Base-by-base conservation (phyloP, 78 protist species). In the Protostelium mycophagum region DNA sequence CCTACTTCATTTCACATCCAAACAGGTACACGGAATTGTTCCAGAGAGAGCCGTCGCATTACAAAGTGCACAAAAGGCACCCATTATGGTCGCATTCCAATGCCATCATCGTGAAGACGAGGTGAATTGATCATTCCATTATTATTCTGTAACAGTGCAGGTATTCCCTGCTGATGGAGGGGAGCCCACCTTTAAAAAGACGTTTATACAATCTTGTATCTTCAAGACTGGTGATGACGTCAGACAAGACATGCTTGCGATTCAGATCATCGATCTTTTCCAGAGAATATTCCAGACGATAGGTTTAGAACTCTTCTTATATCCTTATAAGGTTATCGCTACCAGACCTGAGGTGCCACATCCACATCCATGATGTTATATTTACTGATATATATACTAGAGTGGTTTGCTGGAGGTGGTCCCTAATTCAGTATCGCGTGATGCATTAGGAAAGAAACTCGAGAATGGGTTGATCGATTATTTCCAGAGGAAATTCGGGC, bases 181-280 rank as follows among this genome's bases (percentile, higher is more conserved):
- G 16, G 73, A 51, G 73, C 73, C 16, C 31, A 16, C 31, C 73
- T 51, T 25, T 16, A 51, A 5, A 16, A 51, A 51, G 73, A 51
- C 73, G 73, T 51, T 51, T 16, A n/a, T 86, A 63, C 94, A 92
- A 88, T 91, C 92, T 89, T 92, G 94, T 85, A 92, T 92, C 38
- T 92, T 92, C 85, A 92, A 93, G 85, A 83, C 91, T 37, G 97
- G 98, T 51, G 99, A 98, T 73, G 99, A 98, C 38, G 93, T 96
- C 51, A 93, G 99, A n/a, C 99, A 98, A 63, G 99, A 98, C 89
- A 87, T 92, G 93, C 93, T 98, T 0, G 98, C 98, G 0, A 89
- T 97, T 1, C 98, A 97, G 91, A 73, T 97, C 16, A 97, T 98
- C n/a, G 89, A 88, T 35, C 39, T 96, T 16, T 94, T 97, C 86